A percentile compares a stretch with the other conserved stretches of the same genome.
Conservation (phyloP, 225 moss, liverwort and hornwort genomes). For the Neckera pumila region DNA sequence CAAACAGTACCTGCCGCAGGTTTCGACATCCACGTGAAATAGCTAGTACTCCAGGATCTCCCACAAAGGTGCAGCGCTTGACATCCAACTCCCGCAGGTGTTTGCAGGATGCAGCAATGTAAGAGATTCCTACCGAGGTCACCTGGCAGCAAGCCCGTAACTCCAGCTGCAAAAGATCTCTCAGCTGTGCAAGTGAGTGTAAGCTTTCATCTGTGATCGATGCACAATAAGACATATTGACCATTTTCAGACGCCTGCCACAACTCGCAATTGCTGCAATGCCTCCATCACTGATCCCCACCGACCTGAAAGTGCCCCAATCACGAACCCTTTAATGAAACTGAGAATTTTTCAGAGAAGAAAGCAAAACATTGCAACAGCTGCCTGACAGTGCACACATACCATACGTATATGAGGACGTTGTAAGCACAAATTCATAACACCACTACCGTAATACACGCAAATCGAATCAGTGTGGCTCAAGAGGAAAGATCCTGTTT, state of each 20-base stretch:
- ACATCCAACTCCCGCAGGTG: constrained; percentile 62
- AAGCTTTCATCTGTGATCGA: constrained; percentile 56
- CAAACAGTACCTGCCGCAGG: constrained; percentile 48
- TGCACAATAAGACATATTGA: constrained; percentile 80
- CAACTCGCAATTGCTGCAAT: constrained; percentile 51
- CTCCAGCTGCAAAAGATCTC: constrained; percentile 55
- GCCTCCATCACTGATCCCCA: constrained; percentile 50
- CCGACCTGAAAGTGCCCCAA: constrained; percentile 38
- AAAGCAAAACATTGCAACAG: neutral
- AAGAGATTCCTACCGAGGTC: constrained; percentile 46
- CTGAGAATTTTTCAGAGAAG: neutral
- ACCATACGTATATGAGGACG: neutral
- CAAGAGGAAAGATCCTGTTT: neutral
- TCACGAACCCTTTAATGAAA: neutral
- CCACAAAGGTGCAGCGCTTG: constrained; percentile 54
- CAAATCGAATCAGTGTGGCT: neutral
- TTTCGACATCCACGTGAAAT: constrained; percentile 54
- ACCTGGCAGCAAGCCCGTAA: constrained; percentile 51
- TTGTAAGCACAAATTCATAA: neutral
- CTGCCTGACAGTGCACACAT: neutral
- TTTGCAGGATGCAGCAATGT: constrained; percentile 52
- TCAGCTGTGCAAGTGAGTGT: constrained; percentile 31
- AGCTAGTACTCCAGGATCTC: constrained; percentile 42
- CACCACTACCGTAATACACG: neutral
- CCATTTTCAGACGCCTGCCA: constrained; percentile 40